Conservation (phyloP, 257 asterid species). For the Anisodus acutangulus region DNA sequence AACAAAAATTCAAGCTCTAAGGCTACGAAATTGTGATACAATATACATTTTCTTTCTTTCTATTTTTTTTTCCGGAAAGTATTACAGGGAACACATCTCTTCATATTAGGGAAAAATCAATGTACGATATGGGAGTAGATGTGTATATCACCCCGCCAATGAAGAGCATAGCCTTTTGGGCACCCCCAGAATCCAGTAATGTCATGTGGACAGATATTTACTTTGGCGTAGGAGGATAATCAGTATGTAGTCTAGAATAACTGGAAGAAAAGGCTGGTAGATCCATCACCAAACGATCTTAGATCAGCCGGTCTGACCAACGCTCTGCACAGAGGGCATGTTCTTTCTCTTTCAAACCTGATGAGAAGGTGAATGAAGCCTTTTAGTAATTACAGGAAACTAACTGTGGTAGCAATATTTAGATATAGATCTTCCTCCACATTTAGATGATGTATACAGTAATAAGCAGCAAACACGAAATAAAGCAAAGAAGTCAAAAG, state of each 20-base stretch:
- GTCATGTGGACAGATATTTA: conserved; percentile 20
- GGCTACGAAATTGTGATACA: background rate
- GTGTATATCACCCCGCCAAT: background rate
- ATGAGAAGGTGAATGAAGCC: background rate
- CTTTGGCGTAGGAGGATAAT: background rate
- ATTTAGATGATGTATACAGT: background rate
- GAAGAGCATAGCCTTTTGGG: background rate
- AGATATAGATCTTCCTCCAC: background rate
- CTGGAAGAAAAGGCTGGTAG: conserved; percentile 56
- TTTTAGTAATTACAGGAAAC: background rate
- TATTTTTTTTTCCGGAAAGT: background rate
- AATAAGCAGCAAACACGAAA: background rate
- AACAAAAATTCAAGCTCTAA: background rate
- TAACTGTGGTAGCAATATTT: background rate
- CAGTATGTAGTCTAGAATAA: conserved; percentile 38
- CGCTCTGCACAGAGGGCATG: conserved; percentile 63
- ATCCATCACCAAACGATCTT: conserved; percentile 58
- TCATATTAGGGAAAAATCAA: background rate
- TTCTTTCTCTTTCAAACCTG: conserved; percentile 63
- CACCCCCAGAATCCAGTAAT: background rate
- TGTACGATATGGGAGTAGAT: background rate
- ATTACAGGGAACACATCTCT: background rate
- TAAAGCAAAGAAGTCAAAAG: background rate
- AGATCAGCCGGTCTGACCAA: conserved; percentile 58
- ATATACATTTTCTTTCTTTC: conserved; percentile 14